Conservation (phyloP, 2,329 filamentous ascomycete species). For the Fusarium musae region DNA sequence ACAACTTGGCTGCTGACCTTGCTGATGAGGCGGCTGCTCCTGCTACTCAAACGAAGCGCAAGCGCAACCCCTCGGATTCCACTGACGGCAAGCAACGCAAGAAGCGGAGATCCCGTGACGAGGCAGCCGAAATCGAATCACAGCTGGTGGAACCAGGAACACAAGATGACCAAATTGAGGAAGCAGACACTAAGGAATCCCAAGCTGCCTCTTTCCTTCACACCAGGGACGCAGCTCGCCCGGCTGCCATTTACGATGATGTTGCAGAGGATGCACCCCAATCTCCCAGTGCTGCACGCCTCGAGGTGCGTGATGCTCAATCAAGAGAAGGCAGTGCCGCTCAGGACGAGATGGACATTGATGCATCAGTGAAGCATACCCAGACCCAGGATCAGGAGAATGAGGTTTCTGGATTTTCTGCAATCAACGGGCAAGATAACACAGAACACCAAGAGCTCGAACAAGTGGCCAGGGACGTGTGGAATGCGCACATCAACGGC, state of each 20-base stretch:
- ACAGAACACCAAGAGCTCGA: slow-evolving; percentile 43
- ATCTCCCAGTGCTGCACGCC: slow-evolving; percentile 46
- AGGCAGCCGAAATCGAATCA: slow-evolving; percentile 26
- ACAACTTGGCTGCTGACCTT: slow-evolving; percentile 18
- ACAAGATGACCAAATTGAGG: slow-evolving; percentile 22
- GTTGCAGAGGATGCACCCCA: slow-evolving; percentile 34
- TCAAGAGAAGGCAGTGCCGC: slow-evolving; percentile 44
- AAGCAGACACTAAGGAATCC: slow-evolving; percentile 6
- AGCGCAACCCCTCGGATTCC: slow-evolving; percentile 48
- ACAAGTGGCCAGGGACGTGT: slow-evolving; percentile 50
- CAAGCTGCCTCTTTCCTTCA: slow-evolving; percentile 27
- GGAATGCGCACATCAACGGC: slow-evolving; percentile 49
- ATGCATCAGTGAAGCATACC: slow-evolving; percentile 22
- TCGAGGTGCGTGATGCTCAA: slow-evolving; percentile 41
- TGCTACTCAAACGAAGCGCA: slow-evolving; percentile 46
- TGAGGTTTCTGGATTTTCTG: slow-evolving; percentile 13
- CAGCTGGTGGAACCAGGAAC: slow-evolving; percentile 38
- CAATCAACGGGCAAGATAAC: slow-evolving; percentile 12
- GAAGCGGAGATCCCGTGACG: slow-evolving; percentile 46
- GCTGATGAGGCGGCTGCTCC: slow-evolving; percentile 33
- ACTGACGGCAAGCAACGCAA: slow-evolving; percentile 48
- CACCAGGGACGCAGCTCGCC: slow-evolving; percentile 23
- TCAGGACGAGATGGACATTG: slow-evolving; percentile 42
- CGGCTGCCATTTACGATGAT: slow-evolving; percentile 34
- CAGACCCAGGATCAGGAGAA: slow-evolving; percentile 6